Percentiles rank a stretch among this genome's conserved stretches.
Conservation (phyloP, 352 stramenopile species). For the Phytophthora hybrid region DNA sequence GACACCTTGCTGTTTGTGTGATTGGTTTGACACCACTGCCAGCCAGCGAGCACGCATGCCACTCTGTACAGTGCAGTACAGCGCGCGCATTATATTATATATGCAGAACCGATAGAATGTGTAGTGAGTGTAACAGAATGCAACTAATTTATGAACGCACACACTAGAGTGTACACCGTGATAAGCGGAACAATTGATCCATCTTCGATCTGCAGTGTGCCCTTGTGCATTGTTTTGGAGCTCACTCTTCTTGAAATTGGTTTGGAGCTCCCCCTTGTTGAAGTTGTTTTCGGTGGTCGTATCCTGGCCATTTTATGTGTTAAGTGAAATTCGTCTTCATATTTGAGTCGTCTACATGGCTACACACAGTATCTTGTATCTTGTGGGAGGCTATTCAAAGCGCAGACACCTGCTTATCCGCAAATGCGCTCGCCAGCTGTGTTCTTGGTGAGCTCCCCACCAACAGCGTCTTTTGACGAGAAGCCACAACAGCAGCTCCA, state of each 20-base stretch:
- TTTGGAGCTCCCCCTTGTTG: too few relatives aligned
- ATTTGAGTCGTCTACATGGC: background rate
- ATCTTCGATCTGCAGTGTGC: too few relatives aligned
- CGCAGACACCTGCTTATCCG: conserved; percentile 12
- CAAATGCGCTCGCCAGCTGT: conserved; percentile 21
- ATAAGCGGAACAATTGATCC: too few relatives aligned
- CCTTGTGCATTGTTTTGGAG: too few relatives aligned
- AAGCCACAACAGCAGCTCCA: background rate
- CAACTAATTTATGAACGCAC: background rate
- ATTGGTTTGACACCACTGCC: background rate
- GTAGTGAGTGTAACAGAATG: background rate
- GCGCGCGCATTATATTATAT: background rate
- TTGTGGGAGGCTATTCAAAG: background rate
- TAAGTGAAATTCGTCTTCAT: background rate
- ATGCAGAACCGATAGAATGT: background rate
- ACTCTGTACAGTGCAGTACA: background rate
- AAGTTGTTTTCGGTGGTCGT: background rate
- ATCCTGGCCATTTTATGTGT: background rate
- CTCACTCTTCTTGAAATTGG: too few relatives aligned
- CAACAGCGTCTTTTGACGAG: background rate
- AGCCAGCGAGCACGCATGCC: background rate
- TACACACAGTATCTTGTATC: too few relatives aligned
- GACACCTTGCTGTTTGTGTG: too few relatives aligned
- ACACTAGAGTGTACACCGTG: background rate
- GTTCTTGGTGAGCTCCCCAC: conserved; percentile 11